Evolutionary conservation across 208 protist genomes (phyloP), one percentile per base, ranked within the genome.

Genomic region (Porcisia hertigi): DNA sequence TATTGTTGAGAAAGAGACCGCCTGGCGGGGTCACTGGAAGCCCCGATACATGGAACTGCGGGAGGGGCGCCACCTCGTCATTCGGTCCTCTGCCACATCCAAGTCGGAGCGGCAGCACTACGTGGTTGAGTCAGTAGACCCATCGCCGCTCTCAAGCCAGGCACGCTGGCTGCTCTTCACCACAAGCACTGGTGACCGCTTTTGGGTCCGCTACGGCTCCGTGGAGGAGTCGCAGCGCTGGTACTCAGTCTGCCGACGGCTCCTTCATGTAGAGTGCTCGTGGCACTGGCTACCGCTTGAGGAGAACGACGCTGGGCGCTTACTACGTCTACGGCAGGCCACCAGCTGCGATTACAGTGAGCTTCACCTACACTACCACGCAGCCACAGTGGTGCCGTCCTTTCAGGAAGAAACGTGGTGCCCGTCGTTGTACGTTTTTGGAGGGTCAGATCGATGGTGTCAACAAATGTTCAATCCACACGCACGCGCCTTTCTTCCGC

Each of bases 231-330:
- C 81, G 49, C 36, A 84, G 39, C 80, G 81, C 34, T 95, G 91
- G 91, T 76, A 73, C 49, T 57, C 39, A 36, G 73, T 79, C 52
- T 81, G 90, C 52, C 65, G 78, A 16, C 80, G 73, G 18, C 57
- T 78, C 9, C 64, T 95, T 70, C 77, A 70, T 3, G 55, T 71
- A 18, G 69, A 83, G 62, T 79, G 74, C 55, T 73, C 88, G 45
- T 95, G 91, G 91, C 83, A 92, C 66, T 95, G 91, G 85, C 43
- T 75, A 41, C 45, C 78, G n/a, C 76, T 91, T 49, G 81, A 71
- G 3, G 81, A 85, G 52, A 75, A 85, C 58, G 72, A 71, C 53
- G 67, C 77, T 36, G 72, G 71, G 11, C 71, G 73, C 39, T 64
- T 73, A 12, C 72, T 66, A 45, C 72, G 77, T 11, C 69, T 79